These are phyloP conservation scores for Mycosphaerella sp. DNA, from an alignment of 2,329 filamentous ascomycete genomes.

Conservation along the genomic window DNA sequence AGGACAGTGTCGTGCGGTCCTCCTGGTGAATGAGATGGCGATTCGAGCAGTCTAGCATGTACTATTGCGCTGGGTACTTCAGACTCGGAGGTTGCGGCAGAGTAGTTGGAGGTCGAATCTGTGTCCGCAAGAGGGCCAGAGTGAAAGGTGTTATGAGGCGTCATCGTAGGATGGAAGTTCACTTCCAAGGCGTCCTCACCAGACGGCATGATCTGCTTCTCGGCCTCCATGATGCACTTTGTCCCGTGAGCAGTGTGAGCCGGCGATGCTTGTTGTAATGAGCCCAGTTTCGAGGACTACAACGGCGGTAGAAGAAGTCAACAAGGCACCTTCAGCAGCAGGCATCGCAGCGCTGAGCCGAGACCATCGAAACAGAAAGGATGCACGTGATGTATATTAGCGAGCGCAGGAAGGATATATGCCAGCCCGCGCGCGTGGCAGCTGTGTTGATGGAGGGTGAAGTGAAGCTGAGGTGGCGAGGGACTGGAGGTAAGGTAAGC, in stretches of 20 bases:
- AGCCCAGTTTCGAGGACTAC: background rate
- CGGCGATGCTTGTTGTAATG: background rate
- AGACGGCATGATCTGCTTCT: background rate
- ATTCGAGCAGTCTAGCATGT: background rate
- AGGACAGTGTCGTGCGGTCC: too few species aligned
- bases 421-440: too few species aligned
- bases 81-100: background rate
- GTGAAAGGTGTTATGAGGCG: background rate
- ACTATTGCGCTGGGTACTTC: background rate
- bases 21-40: background rate
- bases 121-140: background rate
- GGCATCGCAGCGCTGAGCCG: too few species aligned
- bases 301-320: background rate
- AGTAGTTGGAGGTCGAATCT: background rate
- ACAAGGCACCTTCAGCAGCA: background rate
- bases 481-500: too few species aligned
- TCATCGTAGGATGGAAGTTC: background rate
- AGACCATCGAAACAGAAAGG: too few species aligned
- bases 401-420: too few species aligned
- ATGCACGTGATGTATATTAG: too few species aligned
- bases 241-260: slow-evolving; percentile 6
- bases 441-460: too few species aligned
- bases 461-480: too few species aligned
- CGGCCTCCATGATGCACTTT: slow-evolving; percentile 9
- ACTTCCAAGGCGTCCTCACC: background rate